Evolutionary conservation across 495 filamentous ascomycete species (phyloP).

Genomic region (Trichoderma asperelloides): DNA sequence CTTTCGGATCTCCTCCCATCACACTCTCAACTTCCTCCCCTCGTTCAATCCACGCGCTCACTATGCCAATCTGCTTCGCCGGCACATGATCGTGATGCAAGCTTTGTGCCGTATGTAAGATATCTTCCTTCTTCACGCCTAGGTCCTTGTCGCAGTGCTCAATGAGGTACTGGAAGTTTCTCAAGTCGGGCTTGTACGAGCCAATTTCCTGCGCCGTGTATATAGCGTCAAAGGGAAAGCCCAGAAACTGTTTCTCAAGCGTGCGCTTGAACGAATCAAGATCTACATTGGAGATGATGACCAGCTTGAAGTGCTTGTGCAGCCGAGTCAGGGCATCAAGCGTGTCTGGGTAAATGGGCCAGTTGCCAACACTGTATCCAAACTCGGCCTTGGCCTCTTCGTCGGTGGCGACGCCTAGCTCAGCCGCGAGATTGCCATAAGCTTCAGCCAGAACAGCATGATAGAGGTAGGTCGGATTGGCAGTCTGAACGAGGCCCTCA

Average conservation of each 20-base stretch:
- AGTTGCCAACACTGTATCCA: conserved; percentile 46
- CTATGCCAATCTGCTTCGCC: conserved; percentile 50
- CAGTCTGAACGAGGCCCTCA: conserved; percentile 30
- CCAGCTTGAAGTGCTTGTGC: conserved; percentile 51
- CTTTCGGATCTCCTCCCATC: conserved; percentile 30
- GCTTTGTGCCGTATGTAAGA: conserved; percentile 64
- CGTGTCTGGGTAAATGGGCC: conserved; percentile 60
- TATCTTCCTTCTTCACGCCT: conserved; percentile 41
- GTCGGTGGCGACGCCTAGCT: conserved; percentile 30
- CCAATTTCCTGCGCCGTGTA: conserved; percentile 71
- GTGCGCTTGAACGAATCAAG: conserved; percentile 49
- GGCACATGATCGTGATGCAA: conserved; percentile 65
- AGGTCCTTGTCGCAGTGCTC: conserved; percentile 43
- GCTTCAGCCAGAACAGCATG: conserved; percentile 43
- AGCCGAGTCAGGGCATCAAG: conserved; percentile 49
- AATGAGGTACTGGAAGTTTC: conserved; percentile 62
- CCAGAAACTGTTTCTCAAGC: conserved; percentile 32
- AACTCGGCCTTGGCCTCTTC: conserved; percentile 29
- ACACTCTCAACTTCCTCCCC: conserved; percentile 38
- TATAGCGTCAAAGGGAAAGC: conserved; percentile 52
- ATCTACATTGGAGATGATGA: conserved; percentile 67
- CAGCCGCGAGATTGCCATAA: conserved; percentile 36
- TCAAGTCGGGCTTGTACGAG: conserved; percentile 59
- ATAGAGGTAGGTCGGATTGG: conserved; percentile 49
- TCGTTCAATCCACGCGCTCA: conserved; percentile 64